phyloP scores from a whole-genome alignment of 306 rosid species.

The Quercus suber region DNA sequence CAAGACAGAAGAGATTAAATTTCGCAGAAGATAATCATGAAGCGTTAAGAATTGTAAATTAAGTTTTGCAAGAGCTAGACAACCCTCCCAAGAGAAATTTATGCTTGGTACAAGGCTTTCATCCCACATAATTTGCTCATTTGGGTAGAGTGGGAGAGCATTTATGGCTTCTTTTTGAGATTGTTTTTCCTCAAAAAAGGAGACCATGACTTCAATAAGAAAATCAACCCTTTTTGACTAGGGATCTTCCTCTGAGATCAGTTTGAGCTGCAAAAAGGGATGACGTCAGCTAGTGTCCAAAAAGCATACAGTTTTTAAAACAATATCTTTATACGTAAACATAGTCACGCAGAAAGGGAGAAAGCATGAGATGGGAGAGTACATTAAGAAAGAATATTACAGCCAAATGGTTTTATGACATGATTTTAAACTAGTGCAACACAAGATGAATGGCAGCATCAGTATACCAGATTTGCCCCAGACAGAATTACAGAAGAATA shows the following conservation, averaged over 20 bases:
- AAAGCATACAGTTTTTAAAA: neutral
- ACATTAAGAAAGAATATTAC: neutral
- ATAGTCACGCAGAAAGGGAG: neutral
- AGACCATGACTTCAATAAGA: slow-evolving; percentile 91
- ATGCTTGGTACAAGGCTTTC: slow-evolving; percentile 98
- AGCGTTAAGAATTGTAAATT: too few relatives aligned
- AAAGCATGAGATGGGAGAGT: neutral
- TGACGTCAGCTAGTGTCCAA: slow-evolving; percentile 6
- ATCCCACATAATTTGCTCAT: slow-evolving; percentile 98
- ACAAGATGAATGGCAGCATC: neutral
- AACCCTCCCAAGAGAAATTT: slow-evolving; percentile 97
- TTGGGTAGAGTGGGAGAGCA: slow-evolving; percentile 98
- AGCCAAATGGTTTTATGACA: neutral
- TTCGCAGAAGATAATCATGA: too few relatives aligned
- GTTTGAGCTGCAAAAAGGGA: slow-evolving; percentile 72
- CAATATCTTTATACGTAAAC: neutral
- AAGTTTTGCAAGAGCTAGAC: slow-evolving; percentile 96
- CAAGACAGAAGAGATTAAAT: too few relatives aligned
- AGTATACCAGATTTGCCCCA: neutral
- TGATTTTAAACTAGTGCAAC: neutral
- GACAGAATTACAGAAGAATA: neutral
- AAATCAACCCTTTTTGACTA: slow-evolving; percentile 94
- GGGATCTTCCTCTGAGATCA: slow-evolving; percentile 83
- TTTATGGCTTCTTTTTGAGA: slow-evolving; percentile 98
- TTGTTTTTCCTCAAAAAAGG: slow-evolving; percentile 88